These are phyloP conservation scores for Hypoxylon trugodes DNA, from an alignment of 495 filamentous ascomycete genomes.

Conservation along the genomic window DNA sequence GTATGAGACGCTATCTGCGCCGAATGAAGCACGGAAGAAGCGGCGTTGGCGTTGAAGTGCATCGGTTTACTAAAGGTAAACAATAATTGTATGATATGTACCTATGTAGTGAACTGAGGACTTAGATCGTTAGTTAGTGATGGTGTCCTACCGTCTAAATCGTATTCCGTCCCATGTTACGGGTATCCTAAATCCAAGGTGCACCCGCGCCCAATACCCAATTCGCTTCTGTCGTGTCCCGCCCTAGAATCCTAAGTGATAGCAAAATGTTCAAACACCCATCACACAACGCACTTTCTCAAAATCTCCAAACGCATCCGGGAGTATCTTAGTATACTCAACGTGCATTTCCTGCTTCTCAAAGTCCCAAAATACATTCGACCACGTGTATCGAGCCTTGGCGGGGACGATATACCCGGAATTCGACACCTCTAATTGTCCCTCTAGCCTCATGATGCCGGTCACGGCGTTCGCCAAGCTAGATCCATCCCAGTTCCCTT, in stretches of 20 bases:
- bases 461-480: conserved; percentile 23
- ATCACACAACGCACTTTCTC: conserved; percentile 56
- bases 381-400: conserved; percentile 31
- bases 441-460: conserved; percentile 35
- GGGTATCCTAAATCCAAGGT: background rate
- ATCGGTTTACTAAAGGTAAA: background rate
- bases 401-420: conserved; percentile 1
- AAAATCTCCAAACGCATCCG: conserved; percentile 42
- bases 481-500: conserved; percentile 36
- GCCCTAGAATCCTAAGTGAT: too few relatives aligned
- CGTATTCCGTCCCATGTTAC: background rate
- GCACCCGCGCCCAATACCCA: background rate
- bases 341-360: conserved; percentile 35
- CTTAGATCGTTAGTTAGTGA: conserved; percentile 3
- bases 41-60: background rate
- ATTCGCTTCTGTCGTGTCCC: background rate
- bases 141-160: background rate
- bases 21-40: conserved; percentile 4
- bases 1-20: background rate
- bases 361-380: conserved; percentile 41
- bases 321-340: conserved; percentile 35
- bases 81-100: background rate
- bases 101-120: background rate
- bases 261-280: conserved; percentile 30
- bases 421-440: conserved; percentile 11